Evolutionary conservation across 805 yeast species (phyloP), one percentile per base, ranked within the genome.

Genomic region (Komagataella phaffii): DNA sequence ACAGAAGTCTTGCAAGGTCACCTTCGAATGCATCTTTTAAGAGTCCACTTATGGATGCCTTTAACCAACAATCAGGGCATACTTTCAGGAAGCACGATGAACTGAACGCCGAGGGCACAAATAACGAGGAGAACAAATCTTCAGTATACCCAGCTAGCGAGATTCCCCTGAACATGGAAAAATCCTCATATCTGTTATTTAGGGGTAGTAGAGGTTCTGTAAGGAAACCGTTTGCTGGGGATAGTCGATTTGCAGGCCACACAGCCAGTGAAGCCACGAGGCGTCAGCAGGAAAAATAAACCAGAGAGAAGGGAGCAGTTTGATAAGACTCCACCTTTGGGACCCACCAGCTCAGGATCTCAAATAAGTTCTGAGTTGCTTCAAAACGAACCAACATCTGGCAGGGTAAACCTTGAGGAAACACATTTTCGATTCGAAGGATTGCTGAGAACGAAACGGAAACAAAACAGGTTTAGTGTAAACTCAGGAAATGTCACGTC

Each of bases 1-100:
- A 83, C 60, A 70, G 83, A 56, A 83, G 88, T 55, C 70, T 85
- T 61, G 87, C 88, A 2, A 68, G 88, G 53, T 79, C 88, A 0
- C 81, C 65, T 12, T 84, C 95, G 0, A 83, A 83, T 49, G 74
- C 87, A 0, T 85, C 95, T 2, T 88, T 88, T 72, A 82, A 83
- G 61, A 81, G 83, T 18, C 76, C 85, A 24, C 71, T 86, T 57
- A 89, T 87, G 0, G 95, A 86, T 55, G 46, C 46, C 5, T 44
- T 18, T 14, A 44, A 44, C 18, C 19, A 19, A 44, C 19, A 17
- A n/a, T 44, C 46, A 17, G 23, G 46, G 6, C 23, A 18, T 19
- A 17, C 46, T 7, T 17, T 18, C 12, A 44, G 46, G 10, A 44
- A 44, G 17, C 46, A 17, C 18, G 19, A 19, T 10, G 19, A 19